Evolutionary conservation across 176 grass and related monocot genomes (phyloP), one percentile per base, ranked within the genome.

Genomic region (Saccharum spontaneum): DNA sequence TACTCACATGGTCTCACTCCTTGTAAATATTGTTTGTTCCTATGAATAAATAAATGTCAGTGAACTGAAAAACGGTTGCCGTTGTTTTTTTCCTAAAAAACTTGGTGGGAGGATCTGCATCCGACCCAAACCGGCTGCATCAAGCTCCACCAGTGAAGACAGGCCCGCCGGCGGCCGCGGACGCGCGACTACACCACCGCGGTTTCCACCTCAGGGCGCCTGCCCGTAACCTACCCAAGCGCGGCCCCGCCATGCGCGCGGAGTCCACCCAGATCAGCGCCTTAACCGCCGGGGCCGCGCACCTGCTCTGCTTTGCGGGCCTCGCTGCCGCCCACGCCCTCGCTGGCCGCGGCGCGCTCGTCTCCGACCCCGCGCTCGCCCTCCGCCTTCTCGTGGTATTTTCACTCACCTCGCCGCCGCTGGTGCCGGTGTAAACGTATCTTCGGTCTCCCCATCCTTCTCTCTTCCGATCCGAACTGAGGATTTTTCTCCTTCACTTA

Each of bases 371-470:
- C 83, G 76, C 30, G 26, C 78, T 20, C 55, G 73, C 93, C 16
- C 93, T 99, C 52, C 84, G 88, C 18, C 78, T 94, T 81, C 88
- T 96, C 75, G 85, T 92, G 68, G 97, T 99, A 85, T 3, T 34
- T 23, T n/a, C 14, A 22, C 4, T 76, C 68, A 22, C 54, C 20
- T n/a, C 54, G 11, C 52, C 11, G 7, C 17, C 18, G 52, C 17
- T 3, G 65, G 28, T 11, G 55, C 8, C 11, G 31, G 20, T 0
- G 31, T 69, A 69, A 38, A 41, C 20, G 0, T 8, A 33, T 61
- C 45, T 26, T 48, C 23, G 1, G 40, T n/a, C 7, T 43, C 37
- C 67, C 49, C 36, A 70, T 77, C 13, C 63, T 23, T 16, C 34
- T 24, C 33, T 20, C 41, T 22, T 85, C 79, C 61, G 41, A 87